Base-by-base conservation (phyloP, 129 eudicot species). In the Helichrysum umbraculigerum region DNA sequence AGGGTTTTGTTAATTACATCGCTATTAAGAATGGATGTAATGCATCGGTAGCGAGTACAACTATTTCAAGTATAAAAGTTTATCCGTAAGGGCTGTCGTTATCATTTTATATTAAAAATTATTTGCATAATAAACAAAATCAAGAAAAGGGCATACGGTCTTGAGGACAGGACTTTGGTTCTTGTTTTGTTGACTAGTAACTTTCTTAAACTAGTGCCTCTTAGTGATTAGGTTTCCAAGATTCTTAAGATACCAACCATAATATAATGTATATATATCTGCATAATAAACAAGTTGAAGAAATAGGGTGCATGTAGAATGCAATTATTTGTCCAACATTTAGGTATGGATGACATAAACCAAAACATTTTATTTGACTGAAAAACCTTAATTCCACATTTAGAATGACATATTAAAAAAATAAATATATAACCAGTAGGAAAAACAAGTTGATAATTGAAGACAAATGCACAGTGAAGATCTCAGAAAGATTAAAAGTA, bases 401-500 rank as follows among this genome's bases (percentile, higher is more conserved):
- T 76, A 62, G 25, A 19, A 42, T 77, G 39, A 61, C 42, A 37
- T 9, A 12, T 4, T 1, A 39, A 39, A 7, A 2, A 51, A 21
- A 7, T 56, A 37, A 41, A 8, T 25, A 25, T 25, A 25, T 28
- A 63, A 64, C 41, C 34, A 39, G 52, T 56, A 80, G 75, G 66
- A 34, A 74, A 56, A 70, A 57, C 73, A 79, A 79, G 6, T 33
- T 59, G 59, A 76, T 56, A 15, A 76, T 63, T 64, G 81, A 70
- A 67, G 78, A 50, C 11, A 63, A 10, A 76, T 47, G 57, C 47
- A 42, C 16, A 74, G 75, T 64, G 82, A 84, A 67, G 60, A 68
- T 63, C 78, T 67, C 25, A 68, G 33, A 80, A 76, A 80, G 82
- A 81, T 77, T 15, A 78, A 78, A 74, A 81, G 82, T 69, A 64